Percentiles rank a stretch among this genome's conserved stretches.
Conservation (phyloP, 805 yeast species). For the Ascoidea rubescens region DNA sequence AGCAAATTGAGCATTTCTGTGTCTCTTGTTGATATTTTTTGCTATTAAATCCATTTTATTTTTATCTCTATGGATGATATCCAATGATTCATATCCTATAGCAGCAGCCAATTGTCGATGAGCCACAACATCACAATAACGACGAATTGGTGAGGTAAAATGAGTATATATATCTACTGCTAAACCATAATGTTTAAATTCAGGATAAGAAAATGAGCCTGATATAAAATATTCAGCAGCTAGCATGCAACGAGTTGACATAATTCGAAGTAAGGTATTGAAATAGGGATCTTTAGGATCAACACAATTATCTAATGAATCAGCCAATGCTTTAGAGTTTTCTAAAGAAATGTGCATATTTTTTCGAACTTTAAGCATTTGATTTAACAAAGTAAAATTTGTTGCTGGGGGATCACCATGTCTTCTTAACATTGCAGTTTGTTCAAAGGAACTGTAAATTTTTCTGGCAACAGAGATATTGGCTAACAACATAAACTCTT, state of each 20-base stretch:
- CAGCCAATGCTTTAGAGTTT: conserved; percentile 83
- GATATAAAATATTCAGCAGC: conserved; percentile 96
- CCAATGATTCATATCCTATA: conserved; percentile 79
- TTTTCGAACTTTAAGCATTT: conserved; percentile 74
- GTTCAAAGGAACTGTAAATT: conserved; percentile 88
- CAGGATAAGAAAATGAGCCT: conserved; percentile 81
- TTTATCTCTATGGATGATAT: conserved; percentile 75
- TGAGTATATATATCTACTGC: conserved; percentile 97
- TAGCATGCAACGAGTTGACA: conserved; percentile 99
- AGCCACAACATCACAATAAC: conserved; percentile 95
- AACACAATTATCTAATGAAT: conserved; percentile 77
- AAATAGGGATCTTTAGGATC: conserved; percentile 80
- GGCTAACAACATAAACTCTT: conserved; percentile 96
- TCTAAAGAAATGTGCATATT: conserved; percentile 65
- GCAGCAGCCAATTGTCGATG: conserved; percentile 99
- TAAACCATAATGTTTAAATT: conserved; percentile 90
- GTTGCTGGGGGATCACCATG: conserved; percentile 97
- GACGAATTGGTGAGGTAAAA: conserved; percentile 95
- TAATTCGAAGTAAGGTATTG: conserved; percentile 84
- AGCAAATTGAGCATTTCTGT: conserved; percentile 96
- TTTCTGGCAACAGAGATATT: conserved; percentile 91
- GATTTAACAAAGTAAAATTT: conserved; percentile 79
- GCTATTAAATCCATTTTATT: conserved; percentile 80
- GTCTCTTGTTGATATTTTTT: conserved; percentile 82
- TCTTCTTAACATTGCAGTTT: conserved; percentile 95